Evolutionary conservation across 371 early-diverging fungal species (phyloP), one percentile per base, ranked within the genome.

Genomic region (Cokeromyces recurvatus): DNA sequence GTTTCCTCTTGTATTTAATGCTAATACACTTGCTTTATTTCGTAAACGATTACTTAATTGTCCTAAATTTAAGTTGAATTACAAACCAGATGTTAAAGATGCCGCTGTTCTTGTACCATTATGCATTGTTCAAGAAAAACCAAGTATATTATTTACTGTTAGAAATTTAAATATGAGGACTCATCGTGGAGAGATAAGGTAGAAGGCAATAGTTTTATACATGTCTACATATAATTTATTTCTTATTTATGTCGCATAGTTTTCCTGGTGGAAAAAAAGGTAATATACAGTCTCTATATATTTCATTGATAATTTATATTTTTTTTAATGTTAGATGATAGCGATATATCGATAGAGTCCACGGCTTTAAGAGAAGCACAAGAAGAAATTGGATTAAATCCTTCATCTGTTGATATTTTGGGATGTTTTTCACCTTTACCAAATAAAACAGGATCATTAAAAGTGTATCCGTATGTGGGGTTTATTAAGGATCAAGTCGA

Each of bases 341-440:
- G 55, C 15, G 93, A 90, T 55, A 19, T 44, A 4, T 71, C 76
- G 20, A 51, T 78, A 7, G 67, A 77, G 42, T 64, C 51, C 10
- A 86, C 95, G 2, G 92, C 92, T 4, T 50, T 93, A 32, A 74
- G 95, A 21, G 95, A 94, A 53, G 87, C 92, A 9, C 36, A 62
- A 14, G 94, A 95, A 61, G 95, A 95, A 56, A 71, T 93, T n/a
- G 84, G 80, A 0, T 66, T 92, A 7, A 40, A 51, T 0, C 48
- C 77, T 0, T 48, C 48, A 0, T 40, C 62, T 4, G 70, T 93
- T 0, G 72, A 77, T 12, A 53, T 91, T 7, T 57, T 95, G 8
- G 94, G 94, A 0, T 53, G 59, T 35, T 74, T 84, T 50, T 67
- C 81, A 3, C 48, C 85, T 4, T 49, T 91, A 38, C 90, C 91